These are phyloP conservation scores for Nematodospora valgi DNA, from an alignment of 805 yeast genomes.

Conservation along the genomic window DNA sequence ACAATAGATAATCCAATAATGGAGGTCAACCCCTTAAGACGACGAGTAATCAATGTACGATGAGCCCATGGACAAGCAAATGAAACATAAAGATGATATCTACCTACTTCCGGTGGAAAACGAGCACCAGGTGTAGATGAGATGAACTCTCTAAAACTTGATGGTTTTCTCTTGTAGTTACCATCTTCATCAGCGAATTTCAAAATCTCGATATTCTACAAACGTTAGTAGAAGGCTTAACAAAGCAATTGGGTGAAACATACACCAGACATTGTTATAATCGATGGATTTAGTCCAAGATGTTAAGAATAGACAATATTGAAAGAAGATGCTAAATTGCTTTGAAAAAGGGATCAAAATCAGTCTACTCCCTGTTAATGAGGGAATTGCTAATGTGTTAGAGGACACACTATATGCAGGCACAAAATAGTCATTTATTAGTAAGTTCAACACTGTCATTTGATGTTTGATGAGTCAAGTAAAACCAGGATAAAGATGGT, in stretches of 20 bases:
- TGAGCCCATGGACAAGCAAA: constrained; percentile 97
- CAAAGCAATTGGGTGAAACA: background rate
- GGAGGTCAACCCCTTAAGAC: constrained; percentile 63
- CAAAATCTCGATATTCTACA: constrained; percentile 30
- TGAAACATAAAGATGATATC: constrained; percentile 87
- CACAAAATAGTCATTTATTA: too few relatives aligned
- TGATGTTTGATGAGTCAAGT: too few relatives aligned
- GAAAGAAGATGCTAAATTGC: too few relatives aligned
- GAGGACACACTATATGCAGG: too few relatives aligned
- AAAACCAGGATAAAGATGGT: too few relatives aligned
- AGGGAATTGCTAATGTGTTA: too few relatives aligned
- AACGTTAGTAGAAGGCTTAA: background rate
- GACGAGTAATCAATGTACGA: constrained; percentile 69
- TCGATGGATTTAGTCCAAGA: too few relatives aligned
- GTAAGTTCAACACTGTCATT: too few relatives aligned
- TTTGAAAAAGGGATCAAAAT: too few relatives aligned
- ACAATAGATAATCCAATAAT: constrained; percentile 72
- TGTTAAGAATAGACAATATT: too few relatives aligned
- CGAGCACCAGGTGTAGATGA: constrained; percentile 54
- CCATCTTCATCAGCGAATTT: constrained; percentile 41
- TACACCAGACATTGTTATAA: too few relatives aligned
- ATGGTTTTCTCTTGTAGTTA: constrained; percentile 21
- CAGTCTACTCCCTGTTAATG: too few relatives aligned
- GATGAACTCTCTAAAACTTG: constrained; percentile 61
- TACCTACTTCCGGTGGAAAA: constrained; percentile 68